A percentile compares a stretch with the other conserved stretches of the same genome.
phyloP scores from a whole-genome alignment of 345 rosid genomes.

The Salix exigua region DNA sequence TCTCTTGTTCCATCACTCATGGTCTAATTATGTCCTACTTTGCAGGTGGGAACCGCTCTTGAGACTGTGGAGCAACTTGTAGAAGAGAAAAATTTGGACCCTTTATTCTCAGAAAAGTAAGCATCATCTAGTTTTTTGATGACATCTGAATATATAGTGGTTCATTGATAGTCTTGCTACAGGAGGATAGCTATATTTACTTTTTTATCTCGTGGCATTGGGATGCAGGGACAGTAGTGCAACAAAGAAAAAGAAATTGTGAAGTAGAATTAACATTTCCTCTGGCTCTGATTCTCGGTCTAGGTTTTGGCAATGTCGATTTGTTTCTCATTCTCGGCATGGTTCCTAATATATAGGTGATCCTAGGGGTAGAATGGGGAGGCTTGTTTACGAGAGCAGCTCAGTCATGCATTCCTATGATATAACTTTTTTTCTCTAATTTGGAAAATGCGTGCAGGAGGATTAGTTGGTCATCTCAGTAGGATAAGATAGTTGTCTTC shows the following conservation, averaged over 20 bases:
- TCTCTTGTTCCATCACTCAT: too few relatives aligned
- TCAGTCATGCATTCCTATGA: background rate
- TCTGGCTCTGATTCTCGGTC: too few relatives aligned
- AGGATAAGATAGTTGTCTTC: background rate
- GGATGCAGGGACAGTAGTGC: too few relatives aligned
- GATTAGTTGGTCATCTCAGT: background rate
- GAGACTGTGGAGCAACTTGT: constrained; percentile 64
- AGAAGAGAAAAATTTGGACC: constrained; percentile 73
- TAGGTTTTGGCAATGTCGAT: too few relatives aligned
- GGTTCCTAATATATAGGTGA: too few relatives aligned
- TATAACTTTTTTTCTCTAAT: background rate
- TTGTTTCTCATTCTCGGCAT: too few relatives aligned
- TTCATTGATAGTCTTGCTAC: background rate
- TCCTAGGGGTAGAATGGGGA: background rate
- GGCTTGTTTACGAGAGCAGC: background rate
- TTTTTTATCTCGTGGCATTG: background rate
- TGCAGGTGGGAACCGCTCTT: constrained; percentile 63
- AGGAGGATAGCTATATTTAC: background rate
- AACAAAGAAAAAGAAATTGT: too few relatives aligned
- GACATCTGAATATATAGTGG: background rate
- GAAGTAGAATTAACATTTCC: too few relatives aligned
- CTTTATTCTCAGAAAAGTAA: constrained; percentile 61
- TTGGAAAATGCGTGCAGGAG: background rate
- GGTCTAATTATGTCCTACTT: background rate
- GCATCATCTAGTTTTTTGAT: constrained; percentile 18